Conservation (phyloP, 2,329 filamentous ascomycete genomes). For the Ophiostoma ulmi region DNA sequence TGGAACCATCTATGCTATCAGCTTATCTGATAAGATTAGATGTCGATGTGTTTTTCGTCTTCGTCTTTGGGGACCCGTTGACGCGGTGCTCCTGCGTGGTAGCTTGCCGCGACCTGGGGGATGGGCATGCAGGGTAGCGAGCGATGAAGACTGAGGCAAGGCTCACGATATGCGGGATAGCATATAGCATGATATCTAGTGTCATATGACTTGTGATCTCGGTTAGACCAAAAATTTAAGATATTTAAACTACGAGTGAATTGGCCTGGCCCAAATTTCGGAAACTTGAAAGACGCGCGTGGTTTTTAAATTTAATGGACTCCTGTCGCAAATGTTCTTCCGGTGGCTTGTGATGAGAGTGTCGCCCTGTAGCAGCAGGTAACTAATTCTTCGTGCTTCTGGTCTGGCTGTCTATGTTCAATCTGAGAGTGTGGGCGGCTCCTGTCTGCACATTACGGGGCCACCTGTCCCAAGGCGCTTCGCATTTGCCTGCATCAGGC, state of each 20-base stretch:
- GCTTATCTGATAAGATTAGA: conserved; percentile 23
- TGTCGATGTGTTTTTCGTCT: not conserved
- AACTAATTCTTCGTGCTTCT: too few species aligned
- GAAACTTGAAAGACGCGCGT: not conserved
- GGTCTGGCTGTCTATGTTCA: too few species aligned
- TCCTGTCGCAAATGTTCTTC: not conserved
- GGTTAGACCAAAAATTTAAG: not conserved
- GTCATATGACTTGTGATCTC: not conserved
- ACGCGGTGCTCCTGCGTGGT: conserved; percentile 5
- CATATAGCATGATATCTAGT: not conserved
- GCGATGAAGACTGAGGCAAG: not conserved
- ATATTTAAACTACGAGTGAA: not conserved
- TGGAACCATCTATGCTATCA: conserved; percentile 20
- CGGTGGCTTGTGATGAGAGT: not conserved
- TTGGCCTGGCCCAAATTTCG: not conserved
- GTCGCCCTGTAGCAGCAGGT: not conserved
- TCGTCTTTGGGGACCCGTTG: not conserved
- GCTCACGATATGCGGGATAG: not conserved
- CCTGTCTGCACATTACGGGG: too few species aligned
- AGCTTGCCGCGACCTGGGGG: conserved; percentile 1
- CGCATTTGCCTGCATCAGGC: too few species aligned
- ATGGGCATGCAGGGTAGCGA: not conserved
- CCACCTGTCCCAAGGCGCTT: too few species aligned
- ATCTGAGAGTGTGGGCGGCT: too few species aligned
- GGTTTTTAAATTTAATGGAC: not conserved